Evolutionary conservation across 139 green algal species (phyloP), one percentile per base, ranked within the genome.

Genomic region (Protoeuglena noctilucae): DNA sequence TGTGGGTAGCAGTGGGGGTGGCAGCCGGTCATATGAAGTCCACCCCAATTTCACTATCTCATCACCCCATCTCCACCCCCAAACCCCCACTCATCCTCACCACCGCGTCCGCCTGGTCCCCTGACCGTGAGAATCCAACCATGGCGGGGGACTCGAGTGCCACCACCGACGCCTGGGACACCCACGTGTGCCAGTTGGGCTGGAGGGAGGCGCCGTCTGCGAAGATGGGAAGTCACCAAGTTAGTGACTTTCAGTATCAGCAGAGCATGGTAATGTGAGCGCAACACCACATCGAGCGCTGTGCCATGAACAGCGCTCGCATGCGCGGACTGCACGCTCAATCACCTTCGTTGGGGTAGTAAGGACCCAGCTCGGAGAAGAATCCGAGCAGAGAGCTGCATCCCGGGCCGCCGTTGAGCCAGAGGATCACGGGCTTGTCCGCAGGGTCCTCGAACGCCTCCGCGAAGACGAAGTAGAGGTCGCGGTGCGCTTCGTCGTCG

Each of bases 81-180:
- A n/a, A n/a, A n/a, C n/a, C n/a, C n/a, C n/a, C n/a, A n/a, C n/a
- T n/a, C n/a, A n/a, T n/a, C n/a, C n/a, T n/a, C n/a, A n/a, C n/a
- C n/a, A 26, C 28, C 25, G 51, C 53, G 53, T 70, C 63, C 1
- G 39, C 5, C 25, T 62, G 4, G 14, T 26, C 50, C 0, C 56
- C 69, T 16, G 63, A 69, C 28, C 70, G 65, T 0, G 60, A 70
- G 31, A 70, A 70, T 7, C 63, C 63, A 18, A 65, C 54, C 16
- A 57, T 39, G 28, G 60, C 60, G 9, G 63, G 63, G 17, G 48
- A 55, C 27, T 70, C 63, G 0, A 70, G 19, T 18, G 55, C 70
- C 18, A 70, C 26, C 17, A 70, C 43, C 34, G 62, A 70, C 27
- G 63, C 59, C 27, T 51, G 60, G n/a, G 31, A 28, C 54, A 65